phyloP scores from a whole-genome alignment of 139 green algal genomes.

The Chlamydomonas applanata region DNA sequence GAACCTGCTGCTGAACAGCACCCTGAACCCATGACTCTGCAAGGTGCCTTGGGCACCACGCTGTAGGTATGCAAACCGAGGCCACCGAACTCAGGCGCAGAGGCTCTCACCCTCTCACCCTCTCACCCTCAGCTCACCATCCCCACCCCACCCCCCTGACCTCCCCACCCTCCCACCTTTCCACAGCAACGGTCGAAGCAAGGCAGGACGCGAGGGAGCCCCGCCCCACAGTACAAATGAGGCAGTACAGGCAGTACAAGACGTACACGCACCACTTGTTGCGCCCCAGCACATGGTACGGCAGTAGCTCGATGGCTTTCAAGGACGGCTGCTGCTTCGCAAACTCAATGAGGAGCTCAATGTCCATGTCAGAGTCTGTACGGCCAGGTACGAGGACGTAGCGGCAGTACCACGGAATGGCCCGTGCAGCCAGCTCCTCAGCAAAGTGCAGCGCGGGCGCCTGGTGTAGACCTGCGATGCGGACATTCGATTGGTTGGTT shows the following conservation, averaged over 20 bases:
- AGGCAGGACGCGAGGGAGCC: too few species aligned
- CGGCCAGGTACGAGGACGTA: conserved; percentile 33
- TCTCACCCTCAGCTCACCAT: too few species aligned
- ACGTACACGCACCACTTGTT: conserved; percentile 54
- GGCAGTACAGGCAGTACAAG: background rate
- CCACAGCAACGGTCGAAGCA: too few species aligned
- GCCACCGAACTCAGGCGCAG: too few species aligned
- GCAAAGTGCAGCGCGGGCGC: conserved; percentile 52
- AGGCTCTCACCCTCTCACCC: too few species aligned
- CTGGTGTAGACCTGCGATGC: conserved; percentile 43
- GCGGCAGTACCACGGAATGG: conserved; percentile 47
- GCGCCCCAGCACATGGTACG: conserved; percentile 65
- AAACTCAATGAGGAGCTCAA: conserved; percentile 33
- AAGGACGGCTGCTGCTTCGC: conserved; percentile 28
- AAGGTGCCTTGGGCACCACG: too few species aligned
- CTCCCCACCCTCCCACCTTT: too few species aligned
- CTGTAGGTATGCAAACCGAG: too few species aligned
- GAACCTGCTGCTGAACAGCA: too few species aligned
- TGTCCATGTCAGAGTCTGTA: conserved; percentile 31
- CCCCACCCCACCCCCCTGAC: too few species aligned
- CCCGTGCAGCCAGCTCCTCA: conserved; percentile 39
- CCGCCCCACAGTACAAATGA: too few species aligned
- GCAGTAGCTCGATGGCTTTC: conserved; percentile 66
- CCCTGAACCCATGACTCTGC: too few species aligned
- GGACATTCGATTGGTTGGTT: background rate